phyloP scores from a whole-genome alignment of 2,329 filamentous ascomycete genomes.

The Fusarium sp. region DNA sequence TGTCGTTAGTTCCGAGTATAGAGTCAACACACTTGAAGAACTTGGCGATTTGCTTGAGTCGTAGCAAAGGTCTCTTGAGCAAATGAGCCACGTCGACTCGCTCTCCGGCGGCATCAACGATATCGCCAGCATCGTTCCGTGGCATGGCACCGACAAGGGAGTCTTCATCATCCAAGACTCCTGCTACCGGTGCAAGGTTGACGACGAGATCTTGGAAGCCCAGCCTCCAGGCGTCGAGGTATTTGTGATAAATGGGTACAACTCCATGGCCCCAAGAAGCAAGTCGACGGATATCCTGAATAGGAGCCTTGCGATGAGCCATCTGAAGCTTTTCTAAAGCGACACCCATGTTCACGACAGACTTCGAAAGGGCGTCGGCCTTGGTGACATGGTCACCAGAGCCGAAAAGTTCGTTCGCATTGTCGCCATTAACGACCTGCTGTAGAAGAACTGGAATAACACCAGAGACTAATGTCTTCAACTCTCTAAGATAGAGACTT shows the following conservation, averaged over 20 bases:
- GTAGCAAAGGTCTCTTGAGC: slow-evolving; percentile 86
- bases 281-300: slow-evolving; percentile 77
- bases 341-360: slow-evolving; percentile 94
- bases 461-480: slow-evolving; percentile 93
- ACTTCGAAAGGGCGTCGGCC: slow-evolving; percentile 76
- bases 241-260: slow-evolving; percentile 83
- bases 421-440: slow-evolving; percentile 79
- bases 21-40: slow-evolving; percentile 78
- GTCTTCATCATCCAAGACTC: slow-evolving; percentile 67
- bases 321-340: slow-evolving; percentile 85
- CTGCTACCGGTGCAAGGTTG: slow-evolving; percentile 80
- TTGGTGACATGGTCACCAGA: slow-evolving; percentile 64
- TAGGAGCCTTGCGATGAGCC: slow-evolving; percentile 83
- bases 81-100: slow-evolving; percentile 94
- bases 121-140: slow-evolving; percentile 72
- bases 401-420: slow-evolving; percentile 75
- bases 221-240: slow-evolving; percentile 88
- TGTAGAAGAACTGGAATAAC: slow-evolving; percentile 93
- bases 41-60: slow-evolving; percentile 88
- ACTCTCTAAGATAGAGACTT: slow-evolving; percentile 86
- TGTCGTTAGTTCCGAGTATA: slow-evolving; percentile 62
- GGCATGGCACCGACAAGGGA: slow-evolving; percentile 70
- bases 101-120: slow-evolving; percentile 81
- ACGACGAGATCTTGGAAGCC: slow-evolving; percentile 96
- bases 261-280: slow-evolving; percentile 85